Base-by-base conservation (phyloP, 2,329 filamentous ascomycete species). In the Fusarium pseudonygamai region DNA sequence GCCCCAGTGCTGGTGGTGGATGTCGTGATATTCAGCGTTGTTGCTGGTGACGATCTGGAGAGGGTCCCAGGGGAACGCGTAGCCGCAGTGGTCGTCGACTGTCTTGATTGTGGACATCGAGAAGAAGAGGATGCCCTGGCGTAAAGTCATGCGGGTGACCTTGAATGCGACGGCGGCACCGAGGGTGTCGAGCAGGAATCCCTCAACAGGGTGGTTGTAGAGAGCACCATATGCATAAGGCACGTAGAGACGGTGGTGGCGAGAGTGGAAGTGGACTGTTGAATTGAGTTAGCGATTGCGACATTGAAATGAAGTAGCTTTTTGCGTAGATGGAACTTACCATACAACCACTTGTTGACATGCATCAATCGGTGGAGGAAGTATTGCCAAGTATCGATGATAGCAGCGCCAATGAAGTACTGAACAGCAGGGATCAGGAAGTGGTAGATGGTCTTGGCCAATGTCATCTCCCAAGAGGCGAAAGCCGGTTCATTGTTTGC, bases 1-100 rank as follows among this genome's bases (percentile, higher is more conserved):
- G 64, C 96, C 96, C 95, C 96, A 98, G 83, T 93, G 97, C 84
- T 99, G 96, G 84, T 99, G 96, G 83, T 99, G 96, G 67, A 99
- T 96, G 80, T 99, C 96, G 80, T 99, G 96, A 83, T 98, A 99
- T 40, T 92, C 92, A 32, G 96, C 96, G 77, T 98, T 98, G 87
- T 99, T 98, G 81, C 93, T 93, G 49, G 95, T 97, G 69, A 98
- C 87, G 80, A 93, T 91, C 86, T 98, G 95, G 60, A 98, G 86
- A 5, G 96, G 96, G 82, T 99, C 96, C 90, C 93, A 98, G 3
- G 96, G 96, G 70, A 99, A 92, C n/a, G 91, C 88, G 80, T 98
- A 99, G 73, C 96, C 96, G 82, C 96, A 98, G 85, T 99, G 96
- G 80, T 99, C 96, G 79, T 98, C 95, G 32, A 98, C 94, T 0